Evolutionary conservation across 2,329 filamentous ascomycete genomes (phyloP).

Genomic region (Ascochyta viciae-villosae): DNA sequence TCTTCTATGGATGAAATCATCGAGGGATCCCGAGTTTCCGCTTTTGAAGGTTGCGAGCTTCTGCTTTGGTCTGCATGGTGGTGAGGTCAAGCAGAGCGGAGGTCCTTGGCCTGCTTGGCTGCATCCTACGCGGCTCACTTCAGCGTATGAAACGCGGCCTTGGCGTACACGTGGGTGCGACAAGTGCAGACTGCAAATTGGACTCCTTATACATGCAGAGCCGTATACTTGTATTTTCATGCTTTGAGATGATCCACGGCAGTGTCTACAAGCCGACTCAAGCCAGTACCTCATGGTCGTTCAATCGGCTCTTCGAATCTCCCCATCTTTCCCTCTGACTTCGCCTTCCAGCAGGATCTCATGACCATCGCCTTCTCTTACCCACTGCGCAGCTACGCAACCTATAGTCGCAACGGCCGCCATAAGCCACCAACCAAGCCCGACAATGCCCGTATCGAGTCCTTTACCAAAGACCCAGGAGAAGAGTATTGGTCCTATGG

Average conservation of each 20-base stretch:
- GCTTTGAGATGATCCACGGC: not conserved
- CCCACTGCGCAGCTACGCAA: conserved; percentile 60
- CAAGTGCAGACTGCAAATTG: not conserved
- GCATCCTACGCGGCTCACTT: conserved; percentile 12
- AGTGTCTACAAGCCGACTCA: not conserved
- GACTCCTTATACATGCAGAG: not conserved
- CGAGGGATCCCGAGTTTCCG: not conserved
- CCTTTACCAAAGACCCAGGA: conserved; percentile 68
- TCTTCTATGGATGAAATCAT: not conserved
- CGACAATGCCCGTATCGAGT: conserved; percentile 63
- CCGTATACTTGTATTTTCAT: not conserved
- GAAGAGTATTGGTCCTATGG: conserved; percentile 66
- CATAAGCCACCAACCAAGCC: conserved; percentile 65
- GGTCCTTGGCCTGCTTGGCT: conserved; percentile 16
- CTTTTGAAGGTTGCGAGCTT: conserved; percentile 8
- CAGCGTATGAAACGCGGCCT: conserved; percentile 6
- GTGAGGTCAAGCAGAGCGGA: conserved; percentile 10
- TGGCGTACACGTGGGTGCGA: conserved; percentile 10
- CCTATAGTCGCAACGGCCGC: conserved; percentile 59
- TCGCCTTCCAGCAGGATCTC: conserved; percentile 71
- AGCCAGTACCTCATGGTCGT: not conserved
- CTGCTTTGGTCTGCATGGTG: conserved; percentile 9
- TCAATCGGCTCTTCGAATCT: conserved; percentile 20
- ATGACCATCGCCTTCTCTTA: conserved; percentile 69
- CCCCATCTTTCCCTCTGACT: conserved; percentile 53